Conservation (phyloP, 179 eudicot genomes). For the Heliamphora pulchella region DNA sequence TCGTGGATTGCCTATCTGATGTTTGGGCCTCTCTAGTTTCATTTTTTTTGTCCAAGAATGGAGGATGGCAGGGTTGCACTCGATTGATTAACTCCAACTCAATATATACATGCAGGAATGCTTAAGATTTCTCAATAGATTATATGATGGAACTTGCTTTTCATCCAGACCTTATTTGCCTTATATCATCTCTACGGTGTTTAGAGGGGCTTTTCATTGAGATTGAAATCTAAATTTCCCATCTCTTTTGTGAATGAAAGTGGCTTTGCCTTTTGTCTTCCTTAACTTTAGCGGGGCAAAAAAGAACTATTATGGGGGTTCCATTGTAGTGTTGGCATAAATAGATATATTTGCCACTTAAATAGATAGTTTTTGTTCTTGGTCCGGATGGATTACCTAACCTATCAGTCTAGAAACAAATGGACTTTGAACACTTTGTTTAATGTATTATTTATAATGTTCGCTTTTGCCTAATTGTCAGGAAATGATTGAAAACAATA, state of each 20-base stretch:
- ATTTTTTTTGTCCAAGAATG: background rate
- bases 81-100: background rate
- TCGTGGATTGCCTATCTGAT: background rate
- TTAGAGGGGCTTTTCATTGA: background rate
- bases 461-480: slow-evolving; percentile 21
- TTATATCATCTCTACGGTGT: background rate
- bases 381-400: background rate
- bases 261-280: background rate
- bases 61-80: background rate
- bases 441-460: background rate
- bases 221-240: background rate
- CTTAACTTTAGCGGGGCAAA: background rate
- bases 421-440: background rate
- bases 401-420: background rate
- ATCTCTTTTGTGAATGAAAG: background rate
- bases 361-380: background rate
- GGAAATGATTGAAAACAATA: slow-evolving; percentile 64
- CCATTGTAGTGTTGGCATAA: background rate
- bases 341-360: background rate
- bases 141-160: background rate
- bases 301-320: background rate
- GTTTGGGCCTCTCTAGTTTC: slow-evolving; percentile 10
- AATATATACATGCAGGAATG: background rate
- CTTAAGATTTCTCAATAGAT: background rate
- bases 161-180: background rate